These are phyloP conservation scores for Zygotorulaspora chibaensis DNA, from an alignment of 805 yeast species.

Conservation along the genomic window DNA sequence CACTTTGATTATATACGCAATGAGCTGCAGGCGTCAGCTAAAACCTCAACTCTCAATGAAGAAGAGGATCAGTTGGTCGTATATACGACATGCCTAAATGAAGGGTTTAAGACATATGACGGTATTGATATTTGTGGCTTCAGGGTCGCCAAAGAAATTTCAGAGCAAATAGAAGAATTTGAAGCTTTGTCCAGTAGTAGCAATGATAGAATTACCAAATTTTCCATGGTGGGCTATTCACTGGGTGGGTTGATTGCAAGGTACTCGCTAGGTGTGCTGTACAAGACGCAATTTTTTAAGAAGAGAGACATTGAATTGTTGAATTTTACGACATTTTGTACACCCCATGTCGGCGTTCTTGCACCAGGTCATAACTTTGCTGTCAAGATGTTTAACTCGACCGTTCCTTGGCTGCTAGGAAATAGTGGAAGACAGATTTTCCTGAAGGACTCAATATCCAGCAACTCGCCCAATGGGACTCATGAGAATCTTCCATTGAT, in stretches of 20 bases:
- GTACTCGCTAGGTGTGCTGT: conserved; percentile 69
- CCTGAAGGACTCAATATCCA: conserved; percentile 43
- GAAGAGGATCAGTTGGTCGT: conserved; percentile 19
- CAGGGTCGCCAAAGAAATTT: conserved; percentile 66
- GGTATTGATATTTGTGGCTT: conserved; percentile 84
- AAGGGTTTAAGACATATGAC: conserved; percentile 76
- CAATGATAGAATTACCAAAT: conserved; percentile 45
- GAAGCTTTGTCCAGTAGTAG: conserved; percentile 16
- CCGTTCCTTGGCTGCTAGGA: conserved; percentile 65
- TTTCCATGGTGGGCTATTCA: conserved; percentile 79
- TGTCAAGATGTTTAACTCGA: conserved; percentile 52
- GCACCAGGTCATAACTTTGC: conserved; percentile 54
- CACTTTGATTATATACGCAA: conserved; percentile 61
- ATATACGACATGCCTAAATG: conserved; percentile 47
- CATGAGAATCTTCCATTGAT: conserved; percentile 47
- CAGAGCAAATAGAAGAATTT: conserved; percentile 33
- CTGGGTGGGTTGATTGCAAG: conserved; percentile 80
- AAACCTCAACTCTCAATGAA: conserved; percentile 21
- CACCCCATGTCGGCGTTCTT: conserved; percentile 66
- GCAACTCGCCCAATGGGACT: conserved; percentile 9
- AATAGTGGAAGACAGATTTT: conserved; percentile 74
- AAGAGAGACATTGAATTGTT: conserved; percentile 47
- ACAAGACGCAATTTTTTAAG: conserved; percentile 49
- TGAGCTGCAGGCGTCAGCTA: conserved; percentile 38
- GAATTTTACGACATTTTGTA: conserved; percentile 55